Percentiles rank a stretch among this genome's conserved stretches.
phyloP scores from a whole-genome alignment of 2,329 filamentous ascomycete genomes.

The Xylaria sp. region DNA sequence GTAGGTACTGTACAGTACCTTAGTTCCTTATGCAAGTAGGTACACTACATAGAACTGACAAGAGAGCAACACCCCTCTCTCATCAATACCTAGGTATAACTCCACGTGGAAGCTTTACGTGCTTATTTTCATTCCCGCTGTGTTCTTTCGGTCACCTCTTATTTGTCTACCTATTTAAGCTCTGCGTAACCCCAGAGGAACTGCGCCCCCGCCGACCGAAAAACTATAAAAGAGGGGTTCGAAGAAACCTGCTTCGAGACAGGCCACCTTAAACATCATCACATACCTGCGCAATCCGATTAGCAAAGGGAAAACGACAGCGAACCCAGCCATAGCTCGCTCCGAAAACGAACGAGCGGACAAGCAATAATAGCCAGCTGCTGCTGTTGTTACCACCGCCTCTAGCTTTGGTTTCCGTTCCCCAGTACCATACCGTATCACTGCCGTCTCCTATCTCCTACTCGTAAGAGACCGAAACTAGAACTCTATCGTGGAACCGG shows the following conservation, averaged over 20 bases:
- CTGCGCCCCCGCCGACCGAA: background rate
- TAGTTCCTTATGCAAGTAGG: too few species aligned
- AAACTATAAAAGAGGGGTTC: background rate
- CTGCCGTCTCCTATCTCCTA: background rate
- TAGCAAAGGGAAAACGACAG: background rate
- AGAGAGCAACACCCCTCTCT: slow-evolving; percentile 15
- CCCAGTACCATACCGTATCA: background rate
- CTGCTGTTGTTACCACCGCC: too few species aligned
- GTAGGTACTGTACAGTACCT: too few species aligned
- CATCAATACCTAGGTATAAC: background rate
- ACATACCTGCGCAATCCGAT: background rate
- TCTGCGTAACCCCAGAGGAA: too few species aligned
- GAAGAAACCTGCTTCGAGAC: too few species aligned
- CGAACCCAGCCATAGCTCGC: too few species aligned
- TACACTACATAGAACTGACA: too few species aligned
- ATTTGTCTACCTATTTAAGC: background rate
- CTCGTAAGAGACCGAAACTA: background rate
- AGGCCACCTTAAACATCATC: too few species aligned
- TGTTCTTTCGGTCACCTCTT: background rate
- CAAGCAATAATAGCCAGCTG: background rate
- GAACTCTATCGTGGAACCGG: slow-evolving; percentile 1
- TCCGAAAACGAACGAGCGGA: background rate
- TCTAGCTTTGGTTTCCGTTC: background rate
- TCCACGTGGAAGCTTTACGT: background rate
- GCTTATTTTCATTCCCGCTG: background rate